Base-by-base conservation (phyloP, 2,329 filamentous ascomycete species). In the Lecanicillium sp. region DNA sequence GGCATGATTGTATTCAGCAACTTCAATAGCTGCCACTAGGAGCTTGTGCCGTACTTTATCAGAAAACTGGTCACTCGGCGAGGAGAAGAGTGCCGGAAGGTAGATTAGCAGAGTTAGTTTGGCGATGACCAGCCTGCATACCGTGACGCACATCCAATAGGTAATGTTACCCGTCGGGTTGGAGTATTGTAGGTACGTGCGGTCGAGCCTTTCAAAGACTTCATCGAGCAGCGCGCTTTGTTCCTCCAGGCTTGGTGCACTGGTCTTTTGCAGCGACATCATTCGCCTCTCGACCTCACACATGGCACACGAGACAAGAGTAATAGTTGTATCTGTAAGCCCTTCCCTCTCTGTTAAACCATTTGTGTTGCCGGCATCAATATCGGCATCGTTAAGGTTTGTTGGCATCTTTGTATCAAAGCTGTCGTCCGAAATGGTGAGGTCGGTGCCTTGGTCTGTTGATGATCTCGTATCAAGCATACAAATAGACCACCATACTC, bases 401-500 rank as follows among this genome's bases (percentile, higher is more conserved):
- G 71, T 53, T 0, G 77, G 76, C 4, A 71, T 54, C 29, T 62
- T 62, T 0, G 74, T 77, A 44, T 79, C 73, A 29, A 68, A 74
- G 6, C 58, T 63, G 8, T 58, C 53, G 11, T 63, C 57, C 2
- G 62, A 51, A 1, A 76, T 66, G 1, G 60, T 67, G 14, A 73
- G 53, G 15, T 67, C 70, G 3, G 67, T 69, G 2, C 75, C 76
- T 31, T 76, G 72, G 19, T 78, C 72, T 44, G 80, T 75, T 4
- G 76, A 71, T 0, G 72, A 67, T n/a, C 73, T 65, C 8, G 74
- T 61, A 44, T 84, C 80, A 2, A 82, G 51, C 4, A 77, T 65
- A 31, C 72, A 65, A 3, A 83, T 62, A 15, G 70, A 67, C 70
- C 76, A 81, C 67, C 78, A 83, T 0, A 80, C 52, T 2, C 79